Conservation (phyloP, 108 stramenopile genomes). For the Poteriospumella lacustris region DNA sequence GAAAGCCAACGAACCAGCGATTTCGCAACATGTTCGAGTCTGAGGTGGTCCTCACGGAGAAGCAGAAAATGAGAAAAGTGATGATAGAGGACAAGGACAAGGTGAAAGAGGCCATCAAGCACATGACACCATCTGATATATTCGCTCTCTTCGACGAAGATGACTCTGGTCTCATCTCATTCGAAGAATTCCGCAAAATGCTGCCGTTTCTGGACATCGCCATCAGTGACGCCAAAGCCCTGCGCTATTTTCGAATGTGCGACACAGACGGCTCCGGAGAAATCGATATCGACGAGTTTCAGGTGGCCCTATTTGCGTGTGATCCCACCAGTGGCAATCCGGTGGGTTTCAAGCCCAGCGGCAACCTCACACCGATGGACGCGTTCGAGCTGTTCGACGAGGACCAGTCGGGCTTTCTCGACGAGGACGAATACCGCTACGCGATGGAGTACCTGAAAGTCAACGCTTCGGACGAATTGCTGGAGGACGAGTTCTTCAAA, state of each 20-base stretch:
- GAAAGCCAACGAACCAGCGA: conserved; percentile 2
- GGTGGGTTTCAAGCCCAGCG: conserved; percentile 52
- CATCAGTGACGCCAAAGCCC: conserved; percentile 49
- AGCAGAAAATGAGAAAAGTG: neutral
- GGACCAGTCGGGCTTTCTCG: conserved; percentile 55
- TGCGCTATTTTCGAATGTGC: conserved; percentile 52
- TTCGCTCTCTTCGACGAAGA: conserved; percentile 55
- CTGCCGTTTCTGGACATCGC: conserved; percentile 51
- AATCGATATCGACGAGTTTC: conserved; percentile 60
- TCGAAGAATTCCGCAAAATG: conserved; percentile 58
- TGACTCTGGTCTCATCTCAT: conserved; percentile 45
- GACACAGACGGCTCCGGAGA: conserved; percentile 54
- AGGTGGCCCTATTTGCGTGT: conserved; percentile 55
- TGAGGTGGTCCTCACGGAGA: conserved; percentile 12
- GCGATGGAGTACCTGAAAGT: conserved; percentile 60
- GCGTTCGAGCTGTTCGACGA: conserved; percentile 68
- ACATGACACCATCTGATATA: conserved; percentile 48
- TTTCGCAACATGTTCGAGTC: conserved; percentile 3
- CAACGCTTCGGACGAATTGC: conserved; percentile 46
- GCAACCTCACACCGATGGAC: conserved; percentile 50
- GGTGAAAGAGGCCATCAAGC: conserved; percentile 33
- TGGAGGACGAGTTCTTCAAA: conserved; percentile 55
- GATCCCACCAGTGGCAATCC: conserved; percentile 51
- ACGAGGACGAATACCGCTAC: conserved; percentile 66
- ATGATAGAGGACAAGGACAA: conserved; percentile 12